phyloP scores from a whole-genome alignment of 2,329 filamentous ascomycete genomes.

The Fusarium tricinctum region DNA sequence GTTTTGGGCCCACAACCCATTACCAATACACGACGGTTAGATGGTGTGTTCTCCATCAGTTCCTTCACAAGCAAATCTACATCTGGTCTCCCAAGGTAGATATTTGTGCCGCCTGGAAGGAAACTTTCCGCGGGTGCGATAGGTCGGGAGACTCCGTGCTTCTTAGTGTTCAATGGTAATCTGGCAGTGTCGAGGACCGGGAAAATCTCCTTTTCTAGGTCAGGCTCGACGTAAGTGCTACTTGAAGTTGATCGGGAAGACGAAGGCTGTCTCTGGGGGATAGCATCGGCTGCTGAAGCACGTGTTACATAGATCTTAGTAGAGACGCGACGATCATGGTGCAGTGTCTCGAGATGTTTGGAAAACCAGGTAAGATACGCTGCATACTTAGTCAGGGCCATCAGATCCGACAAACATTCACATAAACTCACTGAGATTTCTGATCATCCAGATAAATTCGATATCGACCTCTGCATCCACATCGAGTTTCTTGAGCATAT shows the following conservation, averaged over 20 bases:
- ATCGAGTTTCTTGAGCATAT: constrained; percentile 52
- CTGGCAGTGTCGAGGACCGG: constrained; percentile 9
- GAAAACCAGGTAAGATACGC: constrained; percentile 57
- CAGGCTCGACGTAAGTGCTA: constrained; percentile 10
- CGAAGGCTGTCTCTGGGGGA: constrained; percentile 18
- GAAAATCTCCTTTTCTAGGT: constrained; percentile 30
- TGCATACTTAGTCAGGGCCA: constrained; percentile 35
- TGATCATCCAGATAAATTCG: constrained; percentile 59
- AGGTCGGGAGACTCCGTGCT: constrained; percentile 35
- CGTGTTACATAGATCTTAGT: constrained; percentile 56
- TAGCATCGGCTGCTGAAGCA: constrained; percentile 24
- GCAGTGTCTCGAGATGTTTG: constrained; percentile 53
- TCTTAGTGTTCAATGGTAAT: constrained; percentile 27
- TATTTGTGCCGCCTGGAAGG: constrained; percentile 35
- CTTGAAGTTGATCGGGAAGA: constrained; percentile 31
- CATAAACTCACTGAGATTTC: constrained; percentile 52
- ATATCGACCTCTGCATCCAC: constrained; percentile 47
- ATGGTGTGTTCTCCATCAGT: constrained; percentile 48
- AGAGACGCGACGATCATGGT: constrained; percentile 50
- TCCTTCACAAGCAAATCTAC: constrained; percentile 54
- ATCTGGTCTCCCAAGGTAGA: constrained; percentile 56
- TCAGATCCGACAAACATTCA: neutral
- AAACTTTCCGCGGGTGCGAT: neutral
- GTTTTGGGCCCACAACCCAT: constrained; percentile 62
- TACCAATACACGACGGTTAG: constrained; percentile 56